Conservation (phyloP, 352 stramenopile genomes). For the Thraustotheca clavata region DNA sequence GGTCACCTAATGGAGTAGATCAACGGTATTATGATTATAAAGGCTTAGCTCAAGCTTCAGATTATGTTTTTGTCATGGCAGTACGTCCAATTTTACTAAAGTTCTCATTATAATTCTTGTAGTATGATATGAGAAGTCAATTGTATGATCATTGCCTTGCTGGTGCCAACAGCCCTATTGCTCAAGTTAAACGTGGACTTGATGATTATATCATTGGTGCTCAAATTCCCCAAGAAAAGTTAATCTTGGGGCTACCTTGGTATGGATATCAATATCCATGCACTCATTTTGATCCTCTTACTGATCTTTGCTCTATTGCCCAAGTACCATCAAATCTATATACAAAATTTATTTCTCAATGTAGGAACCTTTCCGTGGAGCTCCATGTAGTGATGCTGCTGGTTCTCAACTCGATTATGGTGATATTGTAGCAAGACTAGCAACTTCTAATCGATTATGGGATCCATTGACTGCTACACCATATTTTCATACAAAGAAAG, state of each 20-base stretch:
- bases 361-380: constrained; percentile 52
- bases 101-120: neutral
- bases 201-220: constrained; percentile 62
- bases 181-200: constrained; percentile 63
- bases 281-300: neutral
- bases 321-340: constrained; percentile 9
- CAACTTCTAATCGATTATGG: constrained; percentile 33
- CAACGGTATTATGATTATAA: constrained; percentile 77
- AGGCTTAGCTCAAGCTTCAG: constrained; percentile 44
- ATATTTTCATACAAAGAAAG: too few species aligned
- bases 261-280: constrained; percentile 88
- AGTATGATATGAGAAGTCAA: constrained; percentile 90
- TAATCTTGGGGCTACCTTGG: constrained; percentile 87
- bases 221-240: constrained; percentile 49
- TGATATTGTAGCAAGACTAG: constrained; percentile 35
- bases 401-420: constrained; percentile 55
- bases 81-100: constrained; percentile 24
- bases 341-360: constrained; percentile 15
- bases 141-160: constrained; percentile 86
- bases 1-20: constrained; percentile 67
- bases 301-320: constrained; percentile 28
- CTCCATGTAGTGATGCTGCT: constrained; percentile 67
- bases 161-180: constrained; percentile 69
- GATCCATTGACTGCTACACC: constrained; percentile 46
- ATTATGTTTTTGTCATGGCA: constrained; percentile 90